Conservation (phyloP, 805 yeast genomes). For the Isabelozyma rhagii region DNA sequence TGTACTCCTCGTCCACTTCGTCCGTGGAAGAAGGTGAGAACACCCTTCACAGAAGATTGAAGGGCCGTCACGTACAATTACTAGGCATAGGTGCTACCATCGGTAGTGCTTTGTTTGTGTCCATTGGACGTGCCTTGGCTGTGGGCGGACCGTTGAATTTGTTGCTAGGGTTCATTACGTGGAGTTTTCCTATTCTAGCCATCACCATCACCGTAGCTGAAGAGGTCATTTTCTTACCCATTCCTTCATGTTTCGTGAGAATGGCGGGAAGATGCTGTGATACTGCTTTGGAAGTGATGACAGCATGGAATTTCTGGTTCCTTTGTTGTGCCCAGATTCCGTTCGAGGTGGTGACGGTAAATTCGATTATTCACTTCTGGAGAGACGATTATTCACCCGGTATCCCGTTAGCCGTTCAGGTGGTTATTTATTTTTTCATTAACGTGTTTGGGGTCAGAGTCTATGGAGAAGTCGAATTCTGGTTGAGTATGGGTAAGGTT, state of each 20-base stretch:
- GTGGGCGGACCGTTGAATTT: slow-evolving; percentile 71
- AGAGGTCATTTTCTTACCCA: slow-evolving; percentile 72
- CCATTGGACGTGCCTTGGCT: slow-evolving; percentile 61
- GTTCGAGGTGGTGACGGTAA: slow-evolving; percentile 78
- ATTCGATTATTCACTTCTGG: slow-evolving; percentile 80
- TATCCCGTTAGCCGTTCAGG: slow-evolving; percentile 62
- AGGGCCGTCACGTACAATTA: slow-evolving; percentile 71
- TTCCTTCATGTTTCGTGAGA: slow-evolving; percentile 72
- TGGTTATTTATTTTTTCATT: slow-evolving; percentile 58
- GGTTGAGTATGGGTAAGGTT: slow-evolving; percentile 66
- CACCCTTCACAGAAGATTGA: slow-evolving; percentile 42
- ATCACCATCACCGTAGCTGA: slow-evolving; percentile 75
- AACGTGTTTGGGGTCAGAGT: slow-evolving; percentile 70
- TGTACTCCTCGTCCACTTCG: slow-evolving; percentile 10
- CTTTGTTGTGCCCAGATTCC: slow-evolving; percentile 77
- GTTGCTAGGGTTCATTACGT: slow-evolving; percentile 59
- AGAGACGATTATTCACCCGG: slow-evolving; percentile 72
- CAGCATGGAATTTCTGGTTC: slow-evolving; percentile 80
- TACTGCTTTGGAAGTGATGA: slow-evolving; percentile 68
- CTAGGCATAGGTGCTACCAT: slow-evolving; percentile 81
- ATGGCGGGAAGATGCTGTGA: slow-evolving; percentile 75
- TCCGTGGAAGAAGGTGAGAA: slow-evolving; percentile 9
- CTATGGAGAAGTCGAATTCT: slow-evolving; percentile 83
- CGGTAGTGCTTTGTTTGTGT: slow-evolving; percentile 76
- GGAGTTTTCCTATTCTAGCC: slow-evolving; percentile 68